Evolutionary conservation across 202 grass and related monocot genomes (phyloP).

Genomic region (Elaeis oleifera): DNA sequence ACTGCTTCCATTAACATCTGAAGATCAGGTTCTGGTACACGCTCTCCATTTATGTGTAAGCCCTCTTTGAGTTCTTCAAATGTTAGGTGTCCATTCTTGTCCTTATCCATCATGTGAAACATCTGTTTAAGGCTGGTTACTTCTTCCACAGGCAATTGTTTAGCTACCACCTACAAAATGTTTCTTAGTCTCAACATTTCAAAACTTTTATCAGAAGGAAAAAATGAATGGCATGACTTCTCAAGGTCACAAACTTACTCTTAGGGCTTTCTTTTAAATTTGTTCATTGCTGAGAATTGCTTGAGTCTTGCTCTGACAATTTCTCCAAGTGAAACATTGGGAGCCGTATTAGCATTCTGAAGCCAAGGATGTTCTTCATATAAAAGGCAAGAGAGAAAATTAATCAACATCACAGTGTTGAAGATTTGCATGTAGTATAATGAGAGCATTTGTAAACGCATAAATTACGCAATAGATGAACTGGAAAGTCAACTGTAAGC

Average conservation of each 20-base stretch:
- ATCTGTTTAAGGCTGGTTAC: conserved; percentile 60
- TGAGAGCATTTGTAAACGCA: too few species aligned
- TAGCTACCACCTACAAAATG: conserved; percentile 59
- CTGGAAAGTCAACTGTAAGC: too few species aligned
- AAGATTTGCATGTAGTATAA: too few species aligned
- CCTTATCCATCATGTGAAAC: conserved; percentile 88
- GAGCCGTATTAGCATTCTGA: conserved; percentile 53
- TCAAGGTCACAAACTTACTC: conserved; percentile 38
- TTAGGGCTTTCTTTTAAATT: conserved; percentile 95
- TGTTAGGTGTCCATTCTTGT: conserved; percentile 53
- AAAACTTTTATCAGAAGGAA: conserved; percentile 2
- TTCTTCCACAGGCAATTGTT: conserved; percentile 55
- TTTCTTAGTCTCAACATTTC: neutral
- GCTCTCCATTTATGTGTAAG: conserved; percentile 46
- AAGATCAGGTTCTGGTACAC: conserved; percentile 59
- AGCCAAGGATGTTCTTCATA: conserved; percentile 76
- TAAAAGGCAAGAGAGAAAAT: conserved; percentile 10
- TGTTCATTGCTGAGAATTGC: conserved; percentile 92
- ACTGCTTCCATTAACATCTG: conserved; percentile 92
- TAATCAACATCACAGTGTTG: neutral
- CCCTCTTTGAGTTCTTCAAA: conserved; percentile 80
- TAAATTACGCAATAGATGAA: too few species aligned
- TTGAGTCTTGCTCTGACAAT: conserved; percentile 62
- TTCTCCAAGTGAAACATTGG: conserved; percentile 72
- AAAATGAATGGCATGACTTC: too few species aligned